Evolutionary conservation across 495 filamentous ascomycete species (phyloP).

Genomic region (Annulohypoxylon stygium): DNA sequence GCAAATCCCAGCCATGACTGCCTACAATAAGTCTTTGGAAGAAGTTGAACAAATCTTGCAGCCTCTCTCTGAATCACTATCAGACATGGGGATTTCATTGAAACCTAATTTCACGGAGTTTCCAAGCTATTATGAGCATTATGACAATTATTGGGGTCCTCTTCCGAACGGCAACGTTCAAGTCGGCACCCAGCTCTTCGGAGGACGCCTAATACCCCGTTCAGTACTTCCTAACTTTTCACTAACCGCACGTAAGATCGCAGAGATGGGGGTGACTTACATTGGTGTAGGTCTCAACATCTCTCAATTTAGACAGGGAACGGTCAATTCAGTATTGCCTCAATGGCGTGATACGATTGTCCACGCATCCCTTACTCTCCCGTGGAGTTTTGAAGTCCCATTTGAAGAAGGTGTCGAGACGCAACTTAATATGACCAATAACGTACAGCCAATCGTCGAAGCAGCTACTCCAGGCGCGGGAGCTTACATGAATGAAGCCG

Average conservation of each 20-base stretch:
- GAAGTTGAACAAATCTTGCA: slow-evolving; percentile 50
- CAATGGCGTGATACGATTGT: slow-evolving; percentile 70
- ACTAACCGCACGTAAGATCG: slow-evolving; percentile 59
- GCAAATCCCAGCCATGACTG: slow-evolving; percentile 56
- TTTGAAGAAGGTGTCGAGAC: slow-evolving; percentile 55
- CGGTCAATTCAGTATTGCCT: slow-evolving; percentile 67
- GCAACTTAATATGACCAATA: slow-evolving; percentile 63
- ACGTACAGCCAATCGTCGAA: slow-evolving; percentile 60
- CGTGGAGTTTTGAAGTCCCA: slow-evolving; percentile 40
- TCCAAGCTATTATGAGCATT: slow-evolving; percentile 60
- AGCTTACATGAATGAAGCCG: slow-evolving; percentile 63
- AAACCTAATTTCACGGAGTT: slow-evolving; percentile 53
- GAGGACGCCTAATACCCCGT: slow-evolving; percentile 70
- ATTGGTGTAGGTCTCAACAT: slow-evolving; percentile 52
- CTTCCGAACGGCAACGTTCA: slow-evolving; percentile 53
- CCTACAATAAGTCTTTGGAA: slow-evolving; percentile 50
- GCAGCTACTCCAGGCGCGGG: slow-evolving; percentile 52
- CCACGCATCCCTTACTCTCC: slow-evolving; percentile 37
- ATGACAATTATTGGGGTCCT: slow-evolving; percentile 54
- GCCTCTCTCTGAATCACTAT: slow-evolving; percentile 47
- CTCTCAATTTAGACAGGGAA: slow-evolving; percentile 57
- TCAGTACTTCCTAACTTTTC: slow-evolving; percentile 61
- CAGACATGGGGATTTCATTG: slow-evolving; percentile 33
- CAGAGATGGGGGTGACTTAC: slow-evolving; percentile 60
- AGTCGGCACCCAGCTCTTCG: slow-evolving; percentile 63